Evolutionary conservation across 345 rosid species (phyloP).

Genomic region (Aegle marmelos): DNA sequence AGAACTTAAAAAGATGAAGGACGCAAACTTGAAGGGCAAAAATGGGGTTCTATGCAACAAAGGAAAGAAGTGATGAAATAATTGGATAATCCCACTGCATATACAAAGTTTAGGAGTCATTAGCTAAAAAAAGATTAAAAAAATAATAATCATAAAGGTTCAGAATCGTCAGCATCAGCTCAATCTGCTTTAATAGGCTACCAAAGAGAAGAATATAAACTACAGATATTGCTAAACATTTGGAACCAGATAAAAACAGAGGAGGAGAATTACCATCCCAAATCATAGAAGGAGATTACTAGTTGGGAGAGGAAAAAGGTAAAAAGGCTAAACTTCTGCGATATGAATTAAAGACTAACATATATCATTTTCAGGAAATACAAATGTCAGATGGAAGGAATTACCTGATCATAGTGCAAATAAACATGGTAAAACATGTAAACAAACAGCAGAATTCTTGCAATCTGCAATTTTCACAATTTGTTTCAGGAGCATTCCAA

Average conservation of each 20-base stretch:
- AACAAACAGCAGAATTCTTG: slow-evolving; percentile 67
- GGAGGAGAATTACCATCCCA: background rate
- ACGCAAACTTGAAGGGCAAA: background rate
- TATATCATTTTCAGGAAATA: background rate
- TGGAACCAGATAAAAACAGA: background rate
- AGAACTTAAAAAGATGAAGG: background rate
- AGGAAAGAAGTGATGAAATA: background rate
- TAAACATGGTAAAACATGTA: slow-evolving; percentile 81
- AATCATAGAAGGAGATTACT: background rate
- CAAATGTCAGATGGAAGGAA: background rate
- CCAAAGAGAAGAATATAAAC: background rate
- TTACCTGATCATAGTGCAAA: slow-evolving; percentile 73
- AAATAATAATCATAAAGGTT: background rate
- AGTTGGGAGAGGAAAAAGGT: background rate
- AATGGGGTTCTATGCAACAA: background rate
- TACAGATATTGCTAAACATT: background rate
- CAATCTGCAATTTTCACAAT: slow-evolving; percentile 48
- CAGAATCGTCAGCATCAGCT: background rate
- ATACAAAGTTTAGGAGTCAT: background rate
- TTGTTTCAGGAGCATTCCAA: slow-evolving; percentile 11
- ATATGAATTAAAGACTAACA: background rate
- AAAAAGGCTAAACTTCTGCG: background rate
- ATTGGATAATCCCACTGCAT: background rate
- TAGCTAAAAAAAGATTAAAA: background rate
- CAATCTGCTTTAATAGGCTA: background rate